Percentiles rank a stretch among this genome's conserved stretches.
Evolutionary conservation across 2,329 filamentous ascomycete genomes (phyloP).

Genomic region (Zalaria obscura): DNA sequence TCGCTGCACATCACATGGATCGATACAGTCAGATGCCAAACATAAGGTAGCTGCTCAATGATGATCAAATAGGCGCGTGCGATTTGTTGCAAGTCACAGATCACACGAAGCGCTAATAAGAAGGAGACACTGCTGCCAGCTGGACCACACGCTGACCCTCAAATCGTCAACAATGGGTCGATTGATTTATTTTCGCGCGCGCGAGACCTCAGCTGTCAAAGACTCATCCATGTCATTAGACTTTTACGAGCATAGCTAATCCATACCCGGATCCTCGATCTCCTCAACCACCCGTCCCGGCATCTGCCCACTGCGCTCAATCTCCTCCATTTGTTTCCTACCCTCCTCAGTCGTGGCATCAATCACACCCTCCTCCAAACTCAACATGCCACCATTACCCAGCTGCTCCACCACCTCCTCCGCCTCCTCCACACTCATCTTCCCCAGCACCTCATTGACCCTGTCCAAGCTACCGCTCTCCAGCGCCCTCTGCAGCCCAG

Average conservation of each 20-base stretch:
- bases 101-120: no score
- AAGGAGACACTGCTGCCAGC: no score
- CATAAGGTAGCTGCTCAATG: no score
- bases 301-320: conserved; percentile 62
- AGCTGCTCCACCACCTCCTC: conserved; percentile 73
- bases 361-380: conserved; percentile 83
- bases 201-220: no score
- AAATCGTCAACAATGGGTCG: no score
- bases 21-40: no score
- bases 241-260: conserved; percentile 4
- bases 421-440: conserved; percentile 78
- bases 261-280: conserved; percentile 32
- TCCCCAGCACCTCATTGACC: conserved; percentile 75
- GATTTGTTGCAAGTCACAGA: no score
- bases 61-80: no score
- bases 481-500: conserved; percentile 67
- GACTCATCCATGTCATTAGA: no score
- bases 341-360: conserved; percentile 51
- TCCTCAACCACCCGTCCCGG: conserved; percentile 38
- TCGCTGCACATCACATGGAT: no score
- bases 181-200: no score
- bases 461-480: conserved; percentile 81
- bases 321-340: conserved; percentile 20
- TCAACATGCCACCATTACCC: conserved; percentile 75
- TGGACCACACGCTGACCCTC: no score